Evolutionary conservation across 2,329 filamentous ascomycete species (phyloP).

Genomic region (Penicillium sp.): DNA sequence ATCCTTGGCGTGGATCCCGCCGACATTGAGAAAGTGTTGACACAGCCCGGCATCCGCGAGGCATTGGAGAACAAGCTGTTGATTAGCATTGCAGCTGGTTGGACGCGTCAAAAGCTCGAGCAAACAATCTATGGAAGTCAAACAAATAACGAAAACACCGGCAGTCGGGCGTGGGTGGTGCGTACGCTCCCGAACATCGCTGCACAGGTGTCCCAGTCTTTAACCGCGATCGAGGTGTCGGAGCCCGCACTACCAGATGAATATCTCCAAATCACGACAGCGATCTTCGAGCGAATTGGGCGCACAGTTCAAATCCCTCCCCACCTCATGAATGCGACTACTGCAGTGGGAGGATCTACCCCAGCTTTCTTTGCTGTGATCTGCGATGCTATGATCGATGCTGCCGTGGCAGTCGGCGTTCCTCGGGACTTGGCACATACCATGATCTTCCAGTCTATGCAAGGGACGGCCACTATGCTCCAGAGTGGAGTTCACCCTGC

Average conservation of each 20-base stretch:
- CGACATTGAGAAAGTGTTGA: slow-evolving; percentile 43
- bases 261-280: slow-evolving; percentile 34
- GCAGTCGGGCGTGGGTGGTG: slow-evolving; percentile 32
- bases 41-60: slow-evolving; percentile 37
- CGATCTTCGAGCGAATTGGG: slow-evolving; percentile 56
- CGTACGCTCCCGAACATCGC: slow-evolving; percentile 50
- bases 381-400: slow-evolving; percentile 61
- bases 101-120: slow-evolving; percentile 45
- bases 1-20: slow-evolving; percentile 52
- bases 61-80: slow-evolving; percentile 49
- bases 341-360: slow-evolving; percentile 61
- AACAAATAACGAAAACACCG: slow-evolving; percentile 8
- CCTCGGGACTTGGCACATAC: slow-evolving; percentile 60
- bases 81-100: slow-evolving; percentile 56
- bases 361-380: slow-evolving; percentile 63
- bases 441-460: slow-evolving; percentile 65
- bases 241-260: slow-evolving; percentile 44
- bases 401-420: slow-evolving; percentile 63
- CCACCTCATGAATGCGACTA: slow-evolving; percentile 57
- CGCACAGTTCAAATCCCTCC: slow-evolving; percentile 53
- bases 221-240: slow-evolving; percentile 53
- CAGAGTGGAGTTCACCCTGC: slow-evolving; percentile 61
- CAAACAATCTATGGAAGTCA: slow-evolving; percentile 32
- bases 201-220: slow-evolving; percentile 44
- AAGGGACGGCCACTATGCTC: slow-evolving; percentile 60